Evolutionary conservation across 2,329 filamentous ascomycete species (phyloP).

Genomic region (Thielaviopsis populi): DNA sequence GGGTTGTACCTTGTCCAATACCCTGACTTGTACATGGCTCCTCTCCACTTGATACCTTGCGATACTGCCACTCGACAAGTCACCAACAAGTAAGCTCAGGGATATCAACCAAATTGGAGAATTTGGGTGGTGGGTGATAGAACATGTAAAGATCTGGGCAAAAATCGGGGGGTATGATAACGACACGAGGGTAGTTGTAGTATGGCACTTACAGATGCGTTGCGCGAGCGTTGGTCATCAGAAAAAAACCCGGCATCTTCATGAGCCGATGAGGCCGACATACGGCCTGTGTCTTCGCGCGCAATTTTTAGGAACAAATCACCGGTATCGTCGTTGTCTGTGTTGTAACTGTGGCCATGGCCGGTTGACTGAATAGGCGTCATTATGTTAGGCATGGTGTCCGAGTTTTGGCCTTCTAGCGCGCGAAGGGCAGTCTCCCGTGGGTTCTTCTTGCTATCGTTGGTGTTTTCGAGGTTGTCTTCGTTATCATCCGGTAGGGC

Average conservation of each 20-base stretch:
- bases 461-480: slow-evolving; percentile 27
- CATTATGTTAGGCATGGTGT: slow-evolving; percentile 19
- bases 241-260: slow-evolving; percentile 21
- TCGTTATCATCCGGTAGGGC: slow-evolving; percentile 32
- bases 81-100: not conserved
- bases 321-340: slow-evolving; percentile 37
- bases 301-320: slow-evolving; percentile 47
- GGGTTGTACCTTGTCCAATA: slow-evolving; percentile 6
- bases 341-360: slow-evolving; percentile 18
- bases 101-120: not conserved
- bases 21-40: not conserved
- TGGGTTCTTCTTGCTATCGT: slow-evolving; percentile 20
- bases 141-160: slow-evolving; percentile 14
- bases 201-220: slow-evolving; percentile 28
- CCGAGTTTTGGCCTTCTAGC: slow-evolving; percentile 32
- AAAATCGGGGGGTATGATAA: not conserved
- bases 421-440: slow-evolving; percentile 37
- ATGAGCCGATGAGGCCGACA: slow-evolving; percentile 24
- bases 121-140: slow-evolving; percentile 13
- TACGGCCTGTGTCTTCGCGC: slow-evolving; percentile 34
- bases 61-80: not conserved
- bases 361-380: not conserved
- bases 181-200: not conserved
- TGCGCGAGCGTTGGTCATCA: slow-evolving; percentile 10
- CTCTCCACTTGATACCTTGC: not conserved